Evolutionary conservation across 2,329 filamentous ascomycete species (phyloP), one percentile per base, ranked within the genome.

Genomic region (Akanthomyces uredinophilus): DNA sequence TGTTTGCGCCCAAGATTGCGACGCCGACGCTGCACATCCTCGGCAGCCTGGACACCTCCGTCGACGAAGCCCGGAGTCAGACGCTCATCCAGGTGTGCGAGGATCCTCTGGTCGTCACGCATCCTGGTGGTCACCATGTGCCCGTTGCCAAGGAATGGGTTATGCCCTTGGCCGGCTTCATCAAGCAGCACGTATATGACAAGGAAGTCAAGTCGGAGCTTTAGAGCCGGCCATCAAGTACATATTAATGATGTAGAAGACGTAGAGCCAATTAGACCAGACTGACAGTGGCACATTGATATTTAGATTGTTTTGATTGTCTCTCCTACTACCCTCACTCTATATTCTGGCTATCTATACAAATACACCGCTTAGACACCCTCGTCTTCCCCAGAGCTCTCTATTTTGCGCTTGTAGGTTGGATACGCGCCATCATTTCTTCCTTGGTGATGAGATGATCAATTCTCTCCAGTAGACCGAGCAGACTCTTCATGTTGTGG

Each of bases 401-500:
- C 67, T 74, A 73, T 71, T 75, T 71, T 61, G 74, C 72, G 64
- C 73, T 74, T 55, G 77, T 78, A 6, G 91, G 91, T 75, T 95
- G 89, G 70, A 99, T 98, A 64, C 93, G 85, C 46, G 95, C 95
- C 95, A 99, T 99, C 95, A 99, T 99, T 83, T 99, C 95, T 79
- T 99, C 95, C 83, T 98, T 98, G 61, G 96, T 99, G 72, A 99
- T 99, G 70, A 99, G 82, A 76, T 99, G 95, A 73, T 99, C 95
- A 65, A 99, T 96, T 66, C 92, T 85, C 82, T 96, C 92, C 72
- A 96, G 73, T 61, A 94, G 78, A 13, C 91, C 92, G 67, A 96
- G 78, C 70, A 96, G 78, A 72, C 88, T 93, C 88, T 95, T 96
- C 92, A 96, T 98, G 77, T 97, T 96, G 71, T 91, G 89, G 74